Evolutionary conservation across 768 basidiomycete species (phyloP).

Genomic region (Suillus weaverae): DNA sequence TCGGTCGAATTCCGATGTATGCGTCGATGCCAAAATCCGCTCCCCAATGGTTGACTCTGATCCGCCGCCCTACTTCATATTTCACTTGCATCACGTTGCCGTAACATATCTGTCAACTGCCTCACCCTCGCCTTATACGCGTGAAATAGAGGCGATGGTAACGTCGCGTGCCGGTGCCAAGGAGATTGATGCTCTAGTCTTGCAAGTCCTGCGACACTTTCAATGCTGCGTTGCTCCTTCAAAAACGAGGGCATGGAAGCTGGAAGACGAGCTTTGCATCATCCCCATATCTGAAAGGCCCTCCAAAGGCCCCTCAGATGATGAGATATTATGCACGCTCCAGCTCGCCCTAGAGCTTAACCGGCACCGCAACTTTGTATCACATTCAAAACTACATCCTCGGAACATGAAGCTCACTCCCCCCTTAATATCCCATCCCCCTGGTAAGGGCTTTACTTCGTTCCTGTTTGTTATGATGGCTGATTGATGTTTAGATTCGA

Average conservation of each 20-base stretch:
- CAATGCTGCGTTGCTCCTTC: conserved; percentile 34
- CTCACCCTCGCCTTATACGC: conserved; percentile 29
- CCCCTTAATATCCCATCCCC: background rate
- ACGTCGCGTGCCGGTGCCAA: conserved; percentile 11
- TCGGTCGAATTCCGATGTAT: conserved; percentile 12
- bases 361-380: conserved; percentile 24
- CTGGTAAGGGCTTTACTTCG: background rate
- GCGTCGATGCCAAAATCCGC: conserved; percentile 27
- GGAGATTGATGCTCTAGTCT: conserved; percentile 47
- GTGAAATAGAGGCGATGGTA: conserved; percentile 16
- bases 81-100: conserved; percentile 46
- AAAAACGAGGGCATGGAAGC: conserved; percentile 26
- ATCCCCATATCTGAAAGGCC: conserved; percentile 16
- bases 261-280: conserved; percentile 28
- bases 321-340: conserved; percentile 16
- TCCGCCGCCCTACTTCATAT: conserved; percentile 32
- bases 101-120: conserved; percentile 47
- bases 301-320: conserved; percentile 1
- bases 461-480: background rate
- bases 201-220: conserved; percentile 41
- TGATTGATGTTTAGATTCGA: background rate
- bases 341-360: conserved; percentile 29
- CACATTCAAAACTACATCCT: conserved; percentile 25
- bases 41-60: conserved; percentile 32
- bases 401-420: conserved; percentile 21